A percentile compares a stretch with the other conserved stretches of the same genome.
phyloP scores from a whole-genome alignment of 768 basidiomycete genomes.

The Pisolithus tinctorius region DNA sequence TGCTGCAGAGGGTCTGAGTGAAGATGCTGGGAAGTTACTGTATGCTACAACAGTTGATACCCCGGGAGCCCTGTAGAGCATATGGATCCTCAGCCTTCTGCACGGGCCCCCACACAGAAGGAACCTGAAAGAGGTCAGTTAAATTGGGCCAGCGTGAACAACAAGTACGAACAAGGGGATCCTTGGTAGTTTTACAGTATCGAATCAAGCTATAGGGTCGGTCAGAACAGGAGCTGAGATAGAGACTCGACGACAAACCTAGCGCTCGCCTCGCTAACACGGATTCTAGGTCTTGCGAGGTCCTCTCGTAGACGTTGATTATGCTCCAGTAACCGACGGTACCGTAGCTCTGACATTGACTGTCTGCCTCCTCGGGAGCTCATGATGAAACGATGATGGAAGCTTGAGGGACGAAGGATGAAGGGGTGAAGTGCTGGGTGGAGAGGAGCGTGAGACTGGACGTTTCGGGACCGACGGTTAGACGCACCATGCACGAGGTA shows the following conservation, averaged over 20 bases:
- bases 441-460: constrained; percentile 3
- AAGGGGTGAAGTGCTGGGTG: background rate
- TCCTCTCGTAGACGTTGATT: constrained; percentile 69
- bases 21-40: constrained; percentile 33
- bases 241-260: constrained; percentile 37
- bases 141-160: constrained; percentile 3
- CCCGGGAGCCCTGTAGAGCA: constrained; percentile 57
- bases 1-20: background rate
- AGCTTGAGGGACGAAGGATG: background rate
- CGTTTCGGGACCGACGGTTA: background rate
- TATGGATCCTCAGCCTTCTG: constrained; percentile 91
- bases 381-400: constrained; percentile 31
- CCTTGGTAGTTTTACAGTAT: constrained; percentile 68
- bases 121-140: constrained; percentile 49
- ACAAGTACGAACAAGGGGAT: constrained; percentile 48
- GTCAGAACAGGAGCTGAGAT: constrained; percentile 3
- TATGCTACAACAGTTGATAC: constrained; percentile 48
- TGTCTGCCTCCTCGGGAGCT: constrained; percentile 58
- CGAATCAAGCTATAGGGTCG: constrained; percentile 51
- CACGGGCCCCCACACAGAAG: constrained; percentile 96
- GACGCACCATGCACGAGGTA: background rate
- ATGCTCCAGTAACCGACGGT: constrained; percentile 70
- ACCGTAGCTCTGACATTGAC: constrained; percentile 77
- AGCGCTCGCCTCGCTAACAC: constrained; percentile 66
- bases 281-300: constrained; percentile 60